Base-by-base conservation (phyloP, 306 rosid genomes). In the Vigna radiata region DNA sequence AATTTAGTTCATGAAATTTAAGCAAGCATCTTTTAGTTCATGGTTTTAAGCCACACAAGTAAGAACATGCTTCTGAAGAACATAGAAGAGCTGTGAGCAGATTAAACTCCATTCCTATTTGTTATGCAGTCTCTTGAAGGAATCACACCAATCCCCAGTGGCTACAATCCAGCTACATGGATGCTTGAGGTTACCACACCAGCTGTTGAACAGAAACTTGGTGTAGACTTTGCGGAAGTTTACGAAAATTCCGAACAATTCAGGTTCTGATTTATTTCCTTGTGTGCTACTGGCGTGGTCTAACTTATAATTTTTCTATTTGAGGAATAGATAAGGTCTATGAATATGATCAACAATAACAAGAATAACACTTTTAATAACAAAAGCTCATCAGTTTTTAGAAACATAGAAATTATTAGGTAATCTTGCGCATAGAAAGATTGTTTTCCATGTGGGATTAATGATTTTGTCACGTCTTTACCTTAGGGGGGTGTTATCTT, bases 111-210 rank as follows among this genome's bases (percentile, higher is more conserved):
- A 19, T 65, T 79, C 82, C 53, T 19, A 19, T 70, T 78, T 81
- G 33, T 18, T 76, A 56, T 72, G 64, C 86, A 93, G 98, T 83
- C 65, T 77, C 81, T 91, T 44, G 39, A 48, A 13, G 91, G 87
- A 70, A 37, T 82, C 59, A 1, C 91, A 43, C 85, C 90, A 31
- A 90, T 94, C 83, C 84, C 86, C 1, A 68, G 49, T 54, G 85
- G 84, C 75, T 91, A 91, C 84, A 94, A 94, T 77, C 98, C 98
- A 77, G 97, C 98, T 23, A 91, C 98, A 18, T 90, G 98, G 98
- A 87, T 91, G 91, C 94, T 94, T 33, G 98, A 94, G 83, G 84
- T 91, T 62, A 87, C 97, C 18, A 91, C 97, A 15, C 79, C 87
- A 37, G 86, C 91, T 31, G 68, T 89, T 68, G 97, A 94, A 79